A percentile compares a stretch with the other conserved stretches of the same genome.
Conservation (phyloP, 192 early-diverging fungal species). For the Entomortierella chlamydospora region DNA sequence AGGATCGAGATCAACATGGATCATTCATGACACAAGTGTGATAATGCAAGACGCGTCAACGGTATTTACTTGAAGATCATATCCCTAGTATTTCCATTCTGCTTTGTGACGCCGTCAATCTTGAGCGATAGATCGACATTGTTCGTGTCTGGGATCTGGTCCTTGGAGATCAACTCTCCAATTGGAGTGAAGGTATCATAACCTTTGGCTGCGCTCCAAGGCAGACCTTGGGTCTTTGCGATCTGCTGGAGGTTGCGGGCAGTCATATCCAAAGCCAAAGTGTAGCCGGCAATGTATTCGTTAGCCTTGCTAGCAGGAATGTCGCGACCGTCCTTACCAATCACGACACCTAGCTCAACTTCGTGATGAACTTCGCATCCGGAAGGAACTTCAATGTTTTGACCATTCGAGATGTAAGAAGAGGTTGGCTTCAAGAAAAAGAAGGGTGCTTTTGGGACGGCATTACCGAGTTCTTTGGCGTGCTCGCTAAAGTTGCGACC, state of each 20-base stretch:
- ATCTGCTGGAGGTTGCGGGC: conserved; percentile 88
- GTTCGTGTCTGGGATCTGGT: conserved; percentile 74
- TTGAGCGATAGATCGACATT: conserved; percentile 83
- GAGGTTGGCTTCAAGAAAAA: conserved; percentile 96
- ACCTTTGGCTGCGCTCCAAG: conserved; percentile 94
- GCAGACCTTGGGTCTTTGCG: conserved; percentile 85
- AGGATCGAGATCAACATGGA: neutral
- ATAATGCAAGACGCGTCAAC: no score
- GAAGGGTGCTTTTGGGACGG: conserved; percentile 89
- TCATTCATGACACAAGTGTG: neutral
- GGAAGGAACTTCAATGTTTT: conserved; percentile 82
- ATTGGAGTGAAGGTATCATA: conserved; percentile 97
- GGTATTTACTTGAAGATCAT: conserved; percentile 95
- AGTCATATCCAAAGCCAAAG: conserved; percentile 92
- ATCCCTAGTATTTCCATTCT: conserved; percentile 88
- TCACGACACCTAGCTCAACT: conserved; percentile 93
- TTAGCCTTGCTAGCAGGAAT: conserved; percentile 72
- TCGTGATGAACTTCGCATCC: conserved; percentile 90
- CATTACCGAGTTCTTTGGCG: conserved; percentile 93
- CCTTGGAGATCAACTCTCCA: conserved; percentile 83
- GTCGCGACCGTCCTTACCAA: conserved; percentile 83
- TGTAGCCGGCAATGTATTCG: conserved; percentile 79
- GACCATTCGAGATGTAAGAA: conserved; percentile 76
- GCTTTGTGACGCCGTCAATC: conserved; percentile 78
- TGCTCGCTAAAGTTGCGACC: conserved; percentile 95